phyloP scores from a whole-genome alignment of 2,329 filamentous ascomycete genomes.

The Ophiosphaerella narmari region DNA sequence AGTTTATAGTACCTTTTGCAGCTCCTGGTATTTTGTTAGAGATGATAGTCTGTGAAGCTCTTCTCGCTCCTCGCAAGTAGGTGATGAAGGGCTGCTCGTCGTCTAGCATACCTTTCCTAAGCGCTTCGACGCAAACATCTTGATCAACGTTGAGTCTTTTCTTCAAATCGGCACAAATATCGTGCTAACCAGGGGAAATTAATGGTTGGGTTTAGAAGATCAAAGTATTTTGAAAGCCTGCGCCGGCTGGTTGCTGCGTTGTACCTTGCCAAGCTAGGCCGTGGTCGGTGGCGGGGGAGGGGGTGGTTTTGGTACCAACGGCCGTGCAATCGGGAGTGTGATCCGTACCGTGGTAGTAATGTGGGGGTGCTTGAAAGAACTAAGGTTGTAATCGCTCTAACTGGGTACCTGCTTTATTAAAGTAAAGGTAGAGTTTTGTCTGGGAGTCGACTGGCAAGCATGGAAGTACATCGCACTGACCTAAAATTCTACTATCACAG shows the following conservation, averaged over 20 bases:
- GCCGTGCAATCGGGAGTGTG: too few species aligned
- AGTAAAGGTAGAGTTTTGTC: neutral
- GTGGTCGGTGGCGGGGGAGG: too few species aligned
- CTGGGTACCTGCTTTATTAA: too few species aligned
- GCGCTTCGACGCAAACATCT: conserved; percentile 58
- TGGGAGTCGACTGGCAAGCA: conserved; percentile 2
- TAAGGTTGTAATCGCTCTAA: too few species aligned
- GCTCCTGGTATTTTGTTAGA: conserved; percentile 15
- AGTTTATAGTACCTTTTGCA: conserved; percentile 21
- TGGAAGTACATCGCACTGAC: neutral
- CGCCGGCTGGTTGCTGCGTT: too few species aligned
- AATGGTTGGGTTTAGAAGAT: neutral
- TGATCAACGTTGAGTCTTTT: conserved; percentile 1
- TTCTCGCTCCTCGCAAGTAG: neutral
- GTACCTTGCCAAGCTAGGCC: too few species aligned
- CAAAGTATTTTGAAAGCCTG: neutral
- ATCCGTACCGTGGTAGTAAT: too few species aligned
- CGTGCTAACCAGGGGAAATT: neutral
- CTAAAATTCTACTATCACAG: neutral
- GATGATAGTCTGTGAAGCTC: neutral
- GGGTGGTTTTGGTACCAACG: too few species aligned
- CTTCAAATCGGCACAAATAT: neutral
- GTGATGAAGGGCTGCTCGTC: neutral
- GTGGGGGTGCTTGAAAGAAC: too few species aligned
- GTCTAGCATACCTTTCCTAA: conserved; percentile 51